Evolutionary conservation across 2,329 filamentous ascomycete genomes (phyloP).

Genomic region (Lachnellula hyalina): DNA sequence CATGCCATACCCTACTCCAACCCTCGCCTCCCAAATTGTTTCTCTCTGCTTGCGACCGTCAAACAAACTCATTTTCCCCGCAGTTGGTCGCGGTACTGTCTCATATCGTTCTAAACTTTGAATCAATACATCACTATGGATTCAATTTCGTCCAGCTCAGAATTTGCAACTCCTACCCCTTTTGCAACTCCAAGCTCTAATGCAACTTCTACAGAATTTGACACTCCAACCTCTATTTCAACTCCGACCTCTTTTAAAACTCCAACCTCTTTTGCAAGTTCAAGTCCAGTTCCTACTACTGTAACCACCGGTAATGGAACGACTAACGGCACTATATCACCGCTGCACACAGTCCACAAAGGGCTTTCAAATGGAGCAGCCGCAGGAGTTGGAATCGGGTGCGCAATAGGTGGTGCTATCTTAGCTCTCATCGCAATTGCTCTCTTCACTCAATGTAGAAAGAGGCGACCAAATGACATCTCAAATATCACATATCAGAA

Average conservation of each 20-base stretch:
- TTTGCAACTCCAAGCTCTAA: background rate
- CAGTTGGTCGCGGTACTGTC: too few relatives aligned
- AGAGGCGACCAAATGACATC: background rate
- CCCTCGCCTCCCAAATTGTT: too few relatives aligned
- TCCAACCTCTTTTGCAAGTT: background rate
- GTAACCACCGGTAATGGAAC: background rate
- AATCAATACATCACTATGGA: background rate
- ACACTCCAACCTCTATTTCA: too few relatives aligned
- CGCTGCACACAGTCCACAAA: background rate
- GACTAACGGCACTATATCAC: background rate
- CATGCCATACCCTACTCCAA: too few relatives aligned
- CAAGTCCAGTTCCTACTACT: background rate
- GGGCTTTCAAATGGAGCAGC: background rate
- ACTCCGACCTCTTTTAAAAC: too few relatives aligned
- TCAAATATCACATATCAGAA: background rate
- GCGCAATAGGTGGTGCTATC: constrained; percentile 5
- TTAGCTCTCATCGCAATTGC: constrained; percentile 19
- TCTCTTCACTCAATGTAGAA: background rate
- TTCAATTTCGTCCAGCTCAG: background rate
- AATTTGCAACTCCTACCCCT: background rate
- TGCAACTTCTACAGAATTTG: too few relatives aligned
- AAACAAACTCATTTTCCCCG: too few relatives aligned
- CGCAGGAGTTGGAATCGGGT: background rate
- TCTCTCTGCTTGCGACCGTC: too few relatives aligned
- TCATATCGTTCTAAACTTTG: too few relatives aligned